phyloP scores from a whole-genome alignment of 352 stramenopile genomes.

The Phytophthora cryptogea region DNA sequence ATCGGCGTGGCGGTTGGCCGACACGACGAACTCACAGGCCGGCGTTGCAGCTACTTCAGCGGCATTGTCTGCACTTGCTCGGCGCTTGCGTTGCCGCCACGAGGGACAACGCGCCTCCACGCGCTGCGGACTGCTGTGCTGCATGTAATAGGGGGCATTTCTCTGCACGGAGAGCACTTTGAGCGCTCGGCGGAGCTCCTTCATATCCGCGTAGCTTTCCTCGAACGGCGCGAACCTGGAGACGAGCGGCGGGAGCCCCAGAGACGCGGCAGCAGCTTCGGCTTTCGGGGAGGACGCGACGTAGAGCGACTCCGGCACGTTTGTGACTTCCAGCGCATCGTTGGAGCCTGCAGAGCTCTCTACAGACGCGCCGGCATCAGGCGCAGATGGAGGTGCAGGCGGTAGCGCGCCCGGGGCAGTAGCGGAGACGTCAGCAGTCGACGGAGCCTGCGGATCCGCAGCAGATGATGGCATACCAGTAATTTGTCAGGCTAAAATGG shows the following conservation, averaged over 20 bases:
- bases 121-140: conserved; percentile 82
- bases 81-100: conserved; percentile 72
- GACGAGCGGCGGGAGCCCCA: neutral
- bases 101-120: conserved; percentile 78
- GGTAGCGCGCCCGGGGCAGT: neutral
- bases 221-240: conserved; percentile 59
- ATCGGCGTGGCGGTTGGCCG: conserved; percentile 78
- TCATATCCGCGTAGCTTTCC: conserved; percentile 79
- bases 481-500: conserved; percentile 38
- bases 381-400: neutral
- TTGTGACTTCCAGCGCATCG: conserved; percentile 22
- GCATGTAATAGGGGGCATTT: conserved; percentile 79
- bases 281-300: conserved; percentile 15
- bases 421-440: neutral
- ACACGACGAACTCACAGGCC: conserved; percentile 73
- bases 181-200: conserved; percentile 69
- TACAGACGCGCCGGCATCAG: neutral
- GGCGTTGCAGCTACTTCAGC: conserved; percentile 14
- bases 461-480: conserved; percentile 24
- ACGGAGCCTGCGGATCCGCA: neutral
- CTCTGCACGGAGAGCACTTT: conserved; percentile 78
- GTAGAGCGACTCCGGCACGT: conserved; percentile 21
- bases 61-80: conserved; percentile 1
- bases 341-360: conserved; percentile 3
- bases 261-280: conserved; percentile 1